Percentiles rank a stretch among this genome's conserved stretches.
Evolutionary conservation across 768 basidiomycete species (phyloP).

Genomic region (Russula brevipes): DNA sequence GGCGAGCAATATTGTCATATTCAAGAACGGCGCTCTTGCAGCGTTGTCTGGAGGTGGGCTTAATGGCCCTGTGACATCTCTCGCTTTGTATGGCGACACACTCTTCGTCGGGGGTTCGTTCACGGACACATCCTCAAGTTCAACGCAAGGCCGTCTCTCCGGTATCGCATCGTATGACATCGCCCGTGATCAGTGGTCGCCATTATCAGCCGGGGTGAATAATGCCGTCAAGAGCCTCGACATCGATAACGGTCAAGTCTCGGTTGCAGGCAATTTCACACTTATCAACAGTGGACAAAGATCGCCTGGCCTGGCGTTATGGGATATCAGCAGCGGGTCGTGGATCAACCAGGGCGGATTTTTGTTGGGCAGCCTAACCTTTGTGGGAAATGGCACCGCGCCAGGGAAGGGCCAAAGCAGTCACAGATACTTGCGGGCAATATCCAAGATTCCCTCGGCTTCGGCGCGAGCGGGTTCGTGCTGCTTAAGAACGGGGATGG

Average conservation of each 20-base stretch:
- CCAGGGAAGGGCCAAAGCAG: conserved; percentile 37
- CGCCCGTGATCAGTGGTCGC: conserved; percentile 54
- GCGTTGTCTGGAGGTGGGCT: conserved; percentile 63
- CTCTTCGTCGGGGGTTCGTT: conserved; percentile 90
- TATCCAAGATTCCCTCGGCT: conserved; percentile 49
- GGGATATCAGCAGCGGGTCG: conserved; percentile 51
- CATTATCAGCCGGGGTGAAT: conserved; percentile 69
- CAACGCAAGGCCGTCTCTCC: conserved; percentile 47
- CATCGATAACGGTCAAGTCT: conserved; percentile 45
- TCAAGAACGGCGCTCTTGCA: conserved; percentile 52
- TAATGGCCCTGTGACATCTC: conserved; percentile 68
- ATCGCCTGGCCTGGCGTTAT: conserved; percentile 66
- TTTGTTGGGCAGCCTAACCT: conserved; percentile 61
- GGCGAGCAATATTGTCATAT: conserved; percentile 66
- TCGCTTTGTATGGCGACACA: conserved; percentile 55
- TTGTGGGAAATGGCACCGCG: conserved; percentile 62
- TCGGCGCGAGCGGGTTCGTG: conserved; percentile 76
- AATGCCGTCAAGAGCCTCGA: conserved; percentile 65
- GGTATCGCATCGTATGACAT: conserved; percentile 73
- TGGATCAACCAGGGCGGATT: conserved; percentile 80
- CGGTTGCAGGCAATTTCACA: conserved; percentile 76
- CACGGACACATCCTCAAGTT: conserved; percentile 54
- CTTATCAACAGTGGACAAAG: conserved; percentile 35
- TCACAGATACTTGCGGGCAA: conserved; percentile 68
- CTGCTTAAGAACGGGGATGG: conserved; percentile 61